Base-by-base conservation (phyloP, 495 filamentous ascomycete genomes). In the Melanomma pulvis-pyrius region DNA sequence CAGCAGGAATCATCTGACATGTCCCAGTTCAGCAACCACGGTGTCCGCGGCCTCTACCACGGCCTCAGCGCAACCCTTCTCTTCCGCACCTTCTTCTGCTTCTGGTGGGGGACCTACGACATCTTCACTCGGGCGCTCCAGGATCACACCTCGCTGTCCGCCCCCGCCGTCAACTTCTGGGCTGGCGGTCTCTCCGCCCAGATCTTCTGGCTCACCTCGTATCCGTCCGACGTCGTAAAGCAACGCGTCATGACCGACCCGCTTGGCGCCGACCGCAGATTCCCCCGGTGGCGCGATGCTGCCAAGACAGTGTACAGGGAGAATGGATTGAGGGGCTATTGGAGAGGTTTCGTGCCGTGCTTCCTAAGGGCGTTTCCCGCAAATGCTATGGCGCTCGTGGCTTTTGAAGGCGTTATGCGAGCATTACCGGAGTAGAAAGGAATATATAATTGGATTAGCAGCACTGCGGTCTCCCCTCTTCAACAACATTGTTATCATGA, bases 191-290 rank as follows among this genome's bases (percentile, higher is more conserved):
- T 97, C 54, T 90, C 87, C 32, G 93, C 94, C 0, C 93, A 97
- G 80, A 77, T 96, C 39, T 98, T 96, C 79, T 98, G 94, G 94
- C 72, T 96, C 1, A 90, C 88, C 24, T 88, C 87, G 47, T 98
- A 98, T 74, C 94, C 94, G 13, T 89, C 87, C 30, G 94, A 98
- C 73, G 93, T 97, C 15, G 90, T 98, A 24, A 98, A 98, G 81
- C 93, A 97, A 77, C 86, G 92, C n/a, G 86, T 98, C 55, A 97
- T 98, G 94, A 96, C 92, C 21, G 94, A 97, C 74, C 85, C 68
- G 0, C 78, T 98, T 65, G 93, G 88, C 4, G 86, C 88, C 0
- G 82, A 90, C 71, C 81, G 87, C 62, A 82, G 80, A 71, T 97
- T 92, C 76, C 81, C 73, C 22, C 80, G 82, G 54, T 98, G 94